Base-by-base conservation (phyloP, 495 filamentous ascomycete species). In the Thermothielavioides terrestris region DNA sequence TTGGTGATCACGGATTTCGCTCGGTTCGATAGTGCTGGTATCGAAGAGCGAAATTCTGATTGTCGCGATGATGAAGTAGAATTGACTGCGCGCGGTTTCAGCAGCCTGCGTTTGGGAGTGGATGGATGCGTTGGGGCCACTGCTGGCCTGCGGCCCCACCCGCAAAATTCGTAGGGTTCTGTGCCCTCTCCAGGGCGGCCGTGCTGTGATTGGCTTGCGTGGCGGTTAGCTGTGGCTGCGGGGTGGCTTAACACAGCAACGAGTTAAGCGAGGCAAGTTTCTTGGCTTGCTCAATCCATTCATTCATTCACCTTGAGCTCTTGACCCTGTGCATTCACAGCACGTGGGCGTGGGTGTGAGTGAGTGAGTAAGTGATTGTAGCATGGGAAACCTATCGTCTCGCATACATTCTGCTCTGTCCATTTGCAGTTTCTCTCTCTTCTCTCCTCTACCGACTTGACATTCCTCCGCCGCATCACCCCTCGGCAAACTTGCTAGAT, bases 41-140 rank as follows among this genome's bases (percentile, higher is more conserved):
- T 68, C 63, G 61, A 69, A 64, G 55, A 57, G 62, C 60, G 60
- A 69, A 67, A 60, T 54, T 56, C 53, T 50, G 39, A 38, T 56
- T 52, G 63, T 63, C 60, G 66, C 61, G 64, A 62, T 58, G 54
- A 51, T 46, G 53, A 36, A 49, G 50, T 56, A 53, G 61, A 53
- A 56, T 62, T 62, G 53, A 57, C 59, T 56, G 48, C 52, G 44
- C 49, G 53, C 35, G 31, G 40, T 46, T 49, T 56, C 50, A 42
- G 15, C 42, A 31, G 43, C 35, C 50, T 49, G 39, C 48, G 36
- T n/a, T n/a, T n/a, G n/a, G n/a, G n/a, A n/a, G 35, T 56, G 50
- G 46, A 42, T 55, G 42, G 51, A n/a, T n/a, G n/a, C n/a, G n/a
- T n/a, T 45, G 49, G 50, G 51, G 46, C 48, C 44, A 43, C 48